Evolutionary conservation across 2,329 filamentous ascomycete genomes (phyloP), one percentile per base, ranked within the genome.

Genomic region (Penicillium corylophilum): DNA sequence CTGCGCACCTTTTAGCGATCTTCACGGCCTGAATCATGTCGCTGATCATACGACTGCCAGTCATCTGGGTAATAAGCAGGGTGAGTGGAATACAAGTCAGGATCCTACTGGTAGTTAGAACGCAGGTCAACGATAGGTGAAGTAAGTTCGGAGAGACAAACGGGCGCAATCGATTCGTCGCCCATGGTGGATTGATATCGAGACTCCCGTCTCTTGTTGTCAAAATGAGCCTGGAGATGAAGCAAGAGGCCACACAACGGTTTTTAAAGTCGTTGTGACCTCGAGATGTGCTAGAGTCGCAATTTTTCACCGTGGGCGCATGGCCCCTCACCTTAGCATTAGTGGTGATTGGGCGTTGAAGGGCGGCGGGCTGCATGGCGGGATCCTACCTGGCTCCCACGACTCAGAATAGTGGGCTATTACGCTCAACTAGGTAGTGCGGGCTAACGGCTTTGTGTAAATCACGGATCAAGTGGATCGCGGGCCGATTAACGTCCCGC

Each of bases 41-140:
- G 26, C 23, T 23, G 15, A 36, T 28, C 9, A 31, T 48, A 54
- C 51, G 51, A 54, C 28, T 42, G 48, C 51, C 51, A 54, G 24
- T 54, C 51, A 51, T 54, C 48, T 4, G 40, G 40, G 18, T 24
- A 24, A 16, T 28, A 16, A 6, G 12, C 6, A 18, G 9, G 38
- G 13, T 40, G 18, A 13, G 12, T 24, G 38, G 38, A 20, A 40
- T 40, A 40, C 5, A 40, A 24, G 22, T 40, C 38, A 18, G 38
- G 38, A 23, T 40, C 38, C 38, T 40, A 15, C 18, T 16, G 18
- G 2, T 22, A 12, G 38, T 40, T 5, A 40, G 38, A 13, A 20
- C 13, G 3, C 7, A 40, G n/a, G n/a, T n/a, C n/a, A n/a, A n/a
- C n/a, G n/a, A n/a, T n/a, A n/a, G 6, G 9, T 7, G 13, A 23